Base-by-base conservation (phyloP, 352 stramenopile genomes). In the Phytophthora kernoviae region DNA sequence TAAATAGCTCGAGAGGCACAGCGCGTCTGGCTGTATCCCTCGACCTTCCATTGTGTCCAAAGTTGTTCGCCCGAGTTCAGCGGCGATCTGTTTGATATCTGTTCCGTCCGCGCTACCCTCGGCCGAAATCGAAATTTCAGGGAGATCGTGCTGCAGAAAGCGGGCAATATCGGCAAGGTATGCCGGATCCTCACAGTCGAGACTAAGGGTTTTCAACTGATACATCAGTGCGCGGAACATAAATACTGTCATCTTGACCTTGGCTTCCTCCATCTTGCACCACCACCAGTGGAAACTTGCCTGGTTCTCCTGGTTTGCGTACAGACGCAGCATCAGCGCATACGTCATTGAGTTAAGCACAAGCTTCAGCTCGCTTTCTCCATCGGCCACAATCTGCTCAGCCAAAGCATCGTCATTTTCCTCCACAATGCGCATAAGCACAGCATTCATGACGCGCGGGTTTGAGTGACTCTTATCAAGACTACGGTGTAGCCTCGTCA, bases 291-390 rank as follows among this genome's bases (percentile, higher is more conserved):
- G 46, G 41, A 91, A 87, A 0, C 52, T 67, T n/a, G 70, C 56
- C 24, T 78, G 67, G 53, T 88, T 60, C 20, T 79, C 74, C 26
- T 59, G 65, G 12, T 53, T 70, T 26, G 79, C 78, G 26, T 85
- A 89, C 48, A 91, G 58, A 21, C 77, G 71, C 34, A 91, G 58
- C 79, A 91, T 85, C 22, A 92, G 44, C 43, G 80, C 85, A 49
- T 87, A 90, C 10, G 80, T 90, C 83, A 90, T 90, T 10, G 77
- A 81, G 45, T 88, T 90, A 12, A 83, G 67, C 37, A 68, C 2
- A 32, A 89, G 70, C 0, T 56, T 46, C 12, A 90, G 55, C 44
- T 73, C 45, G 1, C 68, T 50, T 27, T 70, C 45, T 2, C 77
- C 80, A 1, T 87, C 67, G 0, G 42, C 41, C 5, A 90, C 65